A percentile compares a stretch with the other conserved stretches of the same genome.
These are phyloP conservation scores for Paecilomyces sp. DNA, from an alignment of 2,329 filamentous ascomycete species.

Conservation along the genomic window DNA sequence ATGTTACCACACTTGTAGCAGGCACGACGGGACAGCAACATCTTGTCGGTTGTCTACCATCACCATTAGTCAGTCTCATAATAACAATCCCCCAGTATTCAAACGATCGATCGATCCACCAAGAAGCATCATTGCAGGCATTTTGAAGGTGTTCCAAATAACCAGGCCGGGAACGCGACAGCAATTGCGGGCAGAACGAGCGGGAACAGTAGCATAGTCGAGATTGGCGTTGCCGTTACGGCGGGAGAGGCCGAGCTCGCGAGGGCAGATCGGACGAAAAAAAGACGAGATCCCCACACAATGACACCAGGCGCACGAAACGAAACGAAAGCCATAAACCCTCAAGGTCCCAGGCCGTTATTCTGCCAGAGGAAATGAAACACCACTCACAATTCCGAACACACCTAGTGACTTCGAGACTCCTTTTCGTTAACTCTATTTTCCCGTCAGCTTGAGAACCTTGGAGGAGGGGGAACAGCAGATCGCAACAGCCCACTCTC, in stretches of 20 bases:
- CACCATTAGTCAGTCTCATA: background rate
- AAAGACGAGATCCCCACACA: background rate
- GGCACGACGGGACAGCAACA: slow-evolving; percentile 77
- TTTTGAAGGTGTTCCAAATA: background rate
- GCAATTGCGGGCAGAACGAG: background rate
- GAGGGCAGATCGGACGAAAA: background rate
- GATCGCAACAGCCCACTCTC: slow-evolving; percentile 22
- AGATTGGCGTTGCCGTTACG: background rate
- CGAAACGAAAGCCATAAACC: background rate
- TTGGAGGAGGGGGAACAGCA: slow-evolving; percentile 13
- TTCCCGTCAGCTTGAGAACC: slow-evolving; percentile 12
- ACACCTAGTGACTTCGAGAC: background rate
- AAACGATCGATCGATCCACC: background rate
- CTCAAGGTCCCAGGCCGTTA: background rate
- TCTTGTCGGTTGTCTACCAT: slow-evolving; percentile 32
- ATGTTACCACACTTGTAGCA: slow-evolving; percentile 76
- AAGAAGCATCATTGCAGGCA: background rate
- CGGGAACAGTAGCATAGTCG: background rate
- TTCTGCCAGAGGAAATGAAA: background rate
- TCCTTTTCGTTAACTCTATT: background rate
- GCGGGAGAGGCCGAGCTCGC: background rate
- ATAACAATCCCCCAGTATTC: background rate
- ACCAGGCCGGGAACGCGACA: background rate
- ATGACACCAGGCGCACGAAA: background rate
- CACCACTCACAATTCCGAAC: background rate